A percentile compares a stretch with the other conserved stretches of the same genome.
These are phyloP conservation scores for Friedmanniomyces endolithicus DNA, from an alignment of 495 filamentous ascomycete species.

Conservation along the genomic window DNA sequence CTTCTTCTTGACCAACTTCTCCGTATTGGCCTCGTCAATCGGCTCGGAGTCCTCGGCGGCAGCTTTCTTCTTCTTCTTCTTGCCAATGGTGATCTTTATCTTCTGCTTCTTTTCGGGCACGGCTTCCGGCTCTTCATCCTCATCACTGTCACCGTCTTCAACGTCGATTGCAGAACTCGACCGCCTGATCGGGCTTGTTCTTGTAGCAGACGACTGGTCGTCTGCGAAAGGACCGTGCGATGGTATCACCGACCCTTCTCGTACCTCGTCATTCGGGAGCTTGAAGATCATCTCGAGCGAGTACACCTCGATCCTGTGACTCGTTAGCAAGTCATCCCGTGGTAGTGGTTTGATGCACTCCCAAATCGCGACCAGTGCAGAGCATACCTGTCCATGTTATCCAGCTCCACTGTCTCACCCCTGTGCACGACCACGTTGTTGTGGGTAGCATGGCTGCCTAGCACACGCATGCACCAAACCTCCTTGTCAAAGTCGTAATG, in stretches of 20 bases:
- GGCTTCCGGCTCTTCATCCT: conserved; percentile 20
- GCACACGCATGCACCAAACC: conserved; percentile 64
- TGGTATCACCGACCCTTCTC: not conserved
- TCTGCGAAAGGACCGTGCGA: conserved; percentile 5
- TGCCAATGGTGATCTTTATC: conserved; percentile 11
- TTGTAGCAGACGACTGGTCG: conserved; percentile 10
- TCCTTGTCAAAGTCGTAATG: conserved; percentile 62
- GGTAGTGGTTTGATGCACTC: too few species aligned
- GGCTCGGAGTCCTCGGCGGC: conserved; percentile 7
- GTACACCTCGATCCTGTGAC: conserved; percentile 41
- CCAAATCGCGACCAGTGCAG: too few species aligned
- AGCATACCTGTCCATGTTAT: conserved; percentile 45
- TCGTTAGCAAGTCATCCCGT: too few species aligned
- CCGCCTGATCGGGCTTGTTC: conserved; percentile 6
- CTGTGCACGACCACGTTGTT: conserved; percentile 56
- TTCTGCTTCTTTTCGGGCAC: conserved; percentile 11
- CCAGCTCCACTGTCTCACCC: conserved; percentile 50
- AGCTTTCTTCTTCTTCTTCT: conserved; percentile 16
- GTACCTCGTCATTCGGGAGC: conserved; percentile 2
- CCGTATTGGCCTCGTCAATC: not conserved
- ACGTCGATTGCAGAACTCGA: conserved; percentile 10
- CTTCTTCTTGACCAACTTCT: conserved; percentile 1
- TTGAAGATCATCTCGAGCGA: conserved; percentile 12
- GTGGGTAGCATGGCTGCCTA: conserved; percentile 72
- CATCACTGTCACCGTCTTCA: conserved; percentile 27